A percentile compares a stretch with the other conserved stretches of the same genome.
Evolutionary conservation across 306 rosid genomes (phyloP).

Genomic region (Fagus crenata): DNA sequence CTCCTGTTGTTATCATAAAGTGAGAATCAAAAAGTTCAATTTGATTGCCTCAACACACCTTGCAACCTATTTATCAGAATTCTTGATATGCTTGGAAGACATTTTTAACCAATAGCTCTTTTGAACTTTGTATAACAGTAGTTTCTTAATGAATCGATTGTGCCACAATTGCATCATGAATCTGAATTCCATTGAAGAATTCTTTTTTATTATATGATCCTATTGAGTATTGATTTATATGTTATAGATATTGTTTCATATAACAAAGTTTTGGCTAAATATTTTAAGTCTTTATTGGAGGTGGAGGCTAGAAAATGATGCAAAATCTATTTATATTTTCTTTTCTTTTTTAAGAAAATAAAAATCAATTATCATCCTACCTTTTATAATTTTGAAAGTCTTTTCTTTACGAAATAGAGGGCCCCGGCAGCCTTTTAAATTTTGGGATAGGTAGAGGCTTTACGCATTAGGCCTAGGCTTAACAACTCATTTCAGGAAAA

Average conservation of each 20-base stretch:
- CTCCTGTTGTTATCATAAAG: not conserved
- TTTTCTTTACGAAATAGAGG: too few species aligned
- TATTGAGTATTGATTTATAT: not conserved
- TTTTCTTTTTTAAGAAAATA: too few species aligned
- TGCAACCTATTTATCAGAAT: not conserved
- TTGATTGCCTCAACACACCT: not conserved
- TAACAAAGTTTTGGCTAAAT: not conserved
- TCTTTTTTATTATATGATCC: not conserved
- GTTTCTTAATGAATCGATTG: not conserved
- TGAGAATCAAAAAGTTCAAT: not conserved
- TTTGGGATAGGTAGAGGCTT: too few species aligned
- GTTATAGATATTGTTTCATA: conserved; percentile 19
- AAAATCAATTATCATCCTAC: too few species aligned
- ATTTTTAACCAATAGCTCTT: not conserved
- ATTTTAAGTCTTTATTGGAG: not conserved
- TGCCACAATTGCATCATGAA: not conserved
- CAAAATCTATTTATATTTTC: too few species aligned
- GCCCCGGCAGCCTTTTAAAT: too few species aligned
- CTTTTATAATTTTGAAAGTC: too few species aligned
- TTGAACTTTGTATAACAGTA: not conserved
- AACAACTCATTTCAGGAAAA: too few species aligned
- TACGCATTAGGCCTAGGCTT: too few species aligned
- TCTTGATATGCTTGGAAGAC: not conserved
- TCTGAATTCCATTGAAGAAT: not conserved
- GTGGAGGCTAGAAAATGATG: too few species aligned